Evolutionary conservation across 805 yeast species (phyloP), one percentile per base, ranked within the genome.

Genomic region (Candida parachauliodes): DNA sequence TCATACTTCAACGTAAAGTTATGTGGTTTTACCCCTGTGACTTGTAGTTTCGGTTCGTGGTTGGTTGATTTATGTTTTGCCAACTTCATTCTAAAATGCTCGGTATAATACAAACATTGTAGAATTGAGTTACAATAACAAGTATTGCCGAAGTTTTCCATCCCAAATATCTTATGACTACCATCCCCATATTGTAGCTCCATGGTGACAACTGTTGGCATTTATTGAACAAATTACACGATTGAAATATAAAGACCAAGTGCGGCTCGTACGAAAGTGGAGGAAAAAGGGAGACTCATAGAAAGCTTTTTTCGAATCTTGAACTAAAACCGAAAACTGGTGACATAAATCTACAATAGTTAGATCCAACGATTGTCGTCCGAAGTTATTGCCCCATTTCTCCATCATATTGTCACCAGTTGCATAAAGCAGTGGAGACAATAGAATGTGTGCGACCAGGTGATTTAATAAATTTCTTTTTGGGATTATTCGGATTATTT

Each of bases 61-160:
- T 52, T 48, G 2, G 54, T 46, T 6, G 34, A 32, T 22, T 59
- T 59, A 44, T 68, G 65, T n/a, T 47, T 39, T 8, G 62, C 42
- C 19, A 68, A 44, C 16, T 50, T 46, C 11, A 42, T 39, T 26
- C 97, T 74, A 51, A 93, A 88, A 20, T 72, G 74, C 18, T 74
- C 71, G 3, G 91, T 74, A 61, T 84, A 81, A 65, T 77, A 91
- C 8, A 91, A 71, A 47, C 95, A 87, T 57, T 93, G 98, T 17
- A 93, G 63, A 21, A 93, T 85, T 8, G 96, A 87, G 51, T 93
- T 93, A 60, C 95, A 86, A 64, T 91, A 91, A 63, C 98, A 93
- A 0, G 97, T 88, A 56, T 88, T 83, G 2, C 95, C 95, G 51
- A 83, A 84, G 54, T 85, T 85, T 54, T 85, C 93, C 74, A 83